Base-by-base conservation (phyloP, 257 asterid species). In the Nicotiana benthamiana region DNA sequence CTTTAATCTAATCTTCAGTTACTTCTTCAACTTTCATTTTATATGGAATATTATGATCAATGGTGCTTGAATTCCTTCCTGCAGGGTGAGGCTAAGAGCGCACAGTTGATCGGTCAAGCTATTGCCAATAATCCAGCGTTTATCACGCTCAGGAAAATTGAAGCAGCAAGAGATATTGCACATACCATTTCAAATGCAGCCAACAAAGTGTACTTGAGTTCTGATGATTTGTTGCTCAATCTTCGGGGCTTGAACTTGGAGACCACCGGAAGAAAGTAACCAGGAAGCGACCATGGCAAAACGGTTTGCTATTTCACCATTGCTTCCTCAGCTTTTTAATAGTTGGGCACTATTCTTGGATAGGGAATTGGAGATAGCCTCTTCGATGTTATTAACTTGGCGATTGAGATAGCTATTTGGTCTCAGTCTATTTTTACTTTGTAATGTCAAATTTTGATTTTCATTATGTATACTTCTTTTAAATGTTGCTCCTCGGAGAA, bases 81-180 rank as follows among this genome's bases (percentile, higher is more conserved):
- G 72, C 92, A 95, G 99, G 99, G 99, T 83, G 98, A 95, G 87
- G 99, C 98, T 64, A 93, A 88, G 92, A 95, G 99, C 86, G 99
- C 97, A 17, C 93, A 91, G 82, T 85, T 95, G 90, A 95, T 93
- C 53, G 99, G 99, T 79, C 90, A 92, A 90, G 96, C 97, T n/a
- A 95, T 95, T 26, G 83, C 99, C 75, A 92, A 87, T 88, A 93
- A 93, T 76, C 97, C 97, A 5, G 98, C 97, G 10, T 95, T 93
- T 74, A 91, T 92, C 74, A 93, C 97, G 1, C 91, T 95, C 26
- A 89, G 99, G 93, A 90, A 90, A 84, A 95, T 95, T 9, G 99
- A 95, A 86, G 99, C 97, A 57, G 93, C 97, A 1, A 86, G 89
- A 87, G 99, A 95, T 4, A 93, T 91, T 79, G 86, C 99, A 1